Percentiles rank a stretch among this genome's conserved stretches.
These are phyloP conservation scores for Trametes cubensis DNA, from an alignment of 768 basidiomycete species.

Conservation along the genomic window DNA sequence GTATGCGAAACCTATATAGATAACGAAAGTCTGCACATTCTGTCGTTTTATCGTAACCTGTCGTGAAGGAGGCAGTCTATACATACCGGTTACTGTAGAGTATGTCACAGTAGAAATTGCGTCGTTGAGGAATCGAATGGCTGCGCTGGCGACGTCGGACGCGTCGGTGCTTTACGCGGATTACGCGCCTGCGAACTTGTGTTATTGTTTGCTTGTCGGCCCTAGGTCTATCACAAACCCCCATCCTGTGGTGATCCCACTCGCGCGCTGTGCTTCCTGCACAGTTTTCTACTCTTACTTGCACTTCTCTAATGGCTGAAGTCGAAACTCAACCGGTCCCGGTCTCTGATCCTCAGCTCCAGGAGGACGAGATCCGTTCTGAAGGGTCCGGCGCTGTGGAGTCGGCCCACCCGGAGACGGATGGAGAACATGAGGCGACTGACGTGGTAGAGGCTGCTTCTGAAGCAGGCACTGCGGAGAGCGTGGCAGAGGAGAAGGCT, in stretches of 20 bases:
- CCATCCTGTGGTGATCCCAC: slow-evolving; percentile 27
- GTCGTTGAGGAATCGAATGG: slow-evolving; percentile 4
- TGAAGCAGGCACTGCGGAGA: slow-evolving; percentile 24
- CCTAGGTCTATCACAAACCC: slow-evolving; percentile 22
- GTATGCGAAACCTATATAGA: slow-evolving; percentile 42
- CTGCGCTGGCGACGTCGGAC: slow-evolving; percentile 14
- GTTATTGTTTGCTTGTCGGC: slow-evolving; percentile 24
- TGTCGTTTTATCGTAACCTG: not conserved
- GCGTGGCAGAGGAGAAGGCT: slow-evolving; percentile 20
- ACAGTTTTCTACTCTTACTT: slow-evolving; percentile 24
- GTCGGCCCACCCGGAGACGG: slow-evolving; percentile 27
- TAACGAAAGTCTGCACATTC: no score
- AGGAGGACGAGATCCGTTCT: slow-evolving; percentile 28
- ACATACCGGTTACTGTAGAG: no score
- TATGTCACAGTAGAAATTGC: no score
- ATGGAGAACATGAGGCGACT: slow-evolving; percentile 43
- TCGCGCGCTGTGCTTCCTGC: slow-evolving; percentile 21
- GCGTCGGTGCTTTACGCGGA: slow-evolving; percentile 24
- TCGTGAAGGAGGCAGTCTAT: no score
- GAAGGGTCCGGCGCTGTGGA: slow-evolving; percentile 30
- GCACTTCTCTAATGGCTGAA: slow-evolving; percentile 39
- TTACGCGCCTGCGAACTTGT: slow-evolving; percentile 21
- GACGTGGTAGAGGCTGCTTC: slow-evolving; percentile 36
- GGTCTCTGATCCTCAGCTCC: slow-evolving; percentile 19
- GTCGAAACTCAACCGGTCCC: slow-evolving; percentile 31